Percentiles rank a stretch among this genome's conserved stretches.
These are phyloP conservation scores for Neurospora tetrasperma DNA, from an alignment of 495 filamentous ascomycete species.

Conservation along the genomic window DNA sequence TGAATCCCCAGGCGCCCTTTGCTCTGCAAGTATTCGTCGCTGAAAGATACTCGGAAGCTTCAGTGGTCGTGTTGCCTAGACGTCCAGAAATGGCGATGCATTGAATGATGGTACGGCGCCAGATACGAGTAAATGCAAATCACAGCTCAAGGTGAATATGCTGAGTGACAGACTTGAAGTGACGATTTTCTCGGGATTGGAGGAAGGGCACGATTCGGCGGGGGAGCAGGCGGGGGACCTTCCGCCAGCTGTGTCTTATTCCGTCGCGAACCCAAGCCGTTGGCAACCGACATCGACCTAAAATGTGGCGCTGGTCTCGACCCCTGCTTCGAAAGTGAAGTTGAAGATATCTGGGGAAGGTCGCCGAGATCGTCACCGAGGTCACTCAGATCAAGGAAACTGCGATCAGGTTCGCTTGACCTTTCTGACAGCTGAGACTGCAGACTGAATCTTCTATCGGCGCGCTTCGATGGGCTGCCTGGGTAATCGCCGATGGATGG, in stretches of 20 bases:
- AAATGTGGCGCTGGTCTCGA: slow-evolving; percentile 22
- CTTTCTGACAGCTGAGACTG: slow-evolving; percentile 9
- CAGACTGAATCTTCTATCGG: slow-evolving; percentile 14
- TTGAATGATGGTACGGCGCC: neutral
- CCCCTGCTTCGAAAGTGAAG: slow-evolving; percentile 16
- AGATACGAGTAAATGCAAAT: neutral
- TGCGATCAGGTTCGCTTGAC: neutral
- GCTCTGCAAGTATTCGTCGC: neutral
- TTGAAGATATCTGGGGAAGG: slow-evolving; percentile 13
- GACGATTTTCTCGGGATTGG: slow-evolving; percentile 38
- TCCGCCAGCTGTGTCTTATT: slow-evolving; percentile 49
- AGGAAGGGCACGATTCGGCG: slow-evolving; percentile 53
- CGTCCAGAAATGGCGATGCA: neutral
- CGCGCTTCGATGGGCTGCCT: neutral
- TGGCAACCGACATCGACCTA: slow-evolving; percentile 17
- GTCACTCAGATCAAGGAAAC: slow-evolving; percentile 4
- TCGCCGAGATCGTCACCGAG: slow-evolving; percentile 2
- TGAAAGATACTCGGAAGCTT: neutral
- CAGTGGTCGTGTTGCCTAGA: neutral
- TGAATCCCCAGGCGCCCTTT: neutral
- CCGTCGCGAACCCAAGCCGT: slow-evolving; percentile 31
- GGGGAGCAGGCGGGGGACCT: slow-evolving; percentile 52
- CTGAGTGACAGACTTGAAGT: neutral
- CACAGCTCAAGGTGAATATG: neutral
- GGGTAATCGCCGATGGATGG: slow-evolving; percentile 17